Percentiles rank a stretch among this genome's conserved stretches.
Evolutionary conservation across 164 flowering plant genomes (phyloP).

Genomic region (Dillenia suffruticosa): DNA sequence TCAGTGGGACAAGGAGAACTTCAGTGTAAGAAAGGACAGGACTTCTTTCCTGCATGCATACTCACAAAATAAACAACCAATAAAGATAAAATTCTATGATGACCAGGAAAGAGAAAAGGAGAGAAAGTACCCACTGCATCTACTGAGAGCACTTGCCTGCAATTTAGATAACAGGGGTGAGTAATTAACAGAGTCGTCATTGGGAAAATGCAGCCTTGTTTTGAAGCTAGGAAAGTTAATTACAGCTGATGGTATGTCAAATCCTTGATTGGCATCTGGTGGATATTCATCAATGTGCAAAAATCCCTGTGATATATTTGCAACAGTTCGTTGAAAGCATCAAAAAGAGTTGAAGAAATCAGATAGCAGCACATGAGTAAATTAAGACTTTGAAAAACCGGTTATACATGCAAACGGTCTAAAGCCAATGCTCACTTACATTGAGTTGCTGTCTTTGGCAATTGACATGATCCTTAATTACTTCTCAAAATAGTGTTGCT

Average conservation of each 20-base stretch:
- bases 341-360: no score
- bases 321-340: no score
- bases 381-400: no score
- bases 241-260: constrained; percentile 92
- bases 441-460: no score
- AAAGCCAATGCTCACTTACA: no score
- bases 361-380: no score
- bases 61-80: constrained; percentile 5
- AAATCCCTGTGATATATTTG: constrained; percentile 54
- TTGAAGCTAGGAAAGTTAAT: constrained; percentile 67
- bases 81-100: neutral
- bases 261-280: constrained; percentile 98
- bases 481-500: no score
- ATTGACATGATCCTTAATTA: no score
- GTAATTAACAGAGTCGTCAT: constrained; percentile 26
- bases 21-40: constrained; percentile 79
- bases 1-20: constrained; percentile 89
- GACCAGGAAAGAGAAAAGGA: neutral
- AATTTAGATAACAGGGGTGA: constrained; percentile 60
- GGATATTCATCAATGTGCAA: constrained; percentile 94
- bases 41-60: constrained; percentile 50
- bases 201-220: constrained; percentile 33
- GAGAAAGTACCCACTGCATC: neutral
- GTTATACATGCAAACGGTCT: no score
- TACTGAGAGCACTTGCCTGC: constrained; percentile 41